Conservation (phyloP, 2,329 filamentous ascomycete genomes). For the Trichoderma sp. region DNA sequence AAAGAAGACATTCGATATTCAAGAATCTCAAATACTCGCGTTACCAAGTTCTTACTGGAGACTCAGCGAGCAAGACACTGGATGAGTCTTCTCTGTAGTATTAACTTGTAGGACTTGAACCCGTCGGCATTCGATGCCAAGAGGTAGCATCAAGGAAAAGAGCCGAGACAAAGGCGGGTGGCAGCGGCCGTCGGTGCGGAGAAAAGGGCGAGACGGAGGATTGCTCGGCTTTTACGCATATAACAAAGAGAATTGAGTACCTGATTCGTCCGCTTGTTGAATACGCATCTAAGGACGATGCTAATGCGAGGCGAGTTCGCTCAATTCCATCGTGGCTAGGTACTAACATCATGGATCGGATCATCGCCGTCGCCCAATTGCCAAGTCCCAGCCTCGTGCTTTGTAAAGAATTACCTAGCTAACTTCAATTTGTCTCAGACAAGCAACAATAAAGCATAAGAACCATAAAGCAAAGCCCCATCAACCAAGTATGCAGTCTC, state of each 20-base stretch:
- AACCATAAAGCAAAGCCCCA: neutral
- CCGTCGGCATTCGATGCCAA: slow-evolving; percentile 6
- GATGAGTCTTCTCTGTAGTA: neutral
- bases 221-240: neutral
- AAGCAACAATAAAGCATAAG: neutral
- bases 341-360: neutral
- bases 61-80: neutral
- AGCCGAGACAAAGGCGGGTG: neutral
- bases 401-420: neutral
- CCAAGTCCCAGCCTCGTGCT: neutral
- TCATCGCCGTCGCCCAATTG: neutral
- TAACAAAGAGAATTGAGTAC: neutral
- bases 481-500: neutral
- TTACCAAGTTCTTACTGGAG: neutral
- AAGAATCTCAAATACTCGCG: neutral
- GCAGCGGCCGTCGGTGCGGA: neutral
- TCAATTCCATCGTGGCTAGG: neutral
- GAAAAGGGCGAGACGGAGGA: neutral
- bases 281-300: neutral
- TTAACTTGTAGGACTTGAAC: neutral
- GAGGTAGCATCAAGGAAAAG: neutral
- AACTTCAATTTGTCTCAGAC: neutral
- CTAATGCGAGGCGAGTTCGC: neutral
- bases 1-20: neutral
- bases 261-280: neutral